A percentile compares a stretch with the other conserved stretches of the same genome.
These are phyloP conservation scores for Paralagenidium karlingii DNA, from an alignment of 352 stramenopile species.

Conservation along the genomic window DNA sequence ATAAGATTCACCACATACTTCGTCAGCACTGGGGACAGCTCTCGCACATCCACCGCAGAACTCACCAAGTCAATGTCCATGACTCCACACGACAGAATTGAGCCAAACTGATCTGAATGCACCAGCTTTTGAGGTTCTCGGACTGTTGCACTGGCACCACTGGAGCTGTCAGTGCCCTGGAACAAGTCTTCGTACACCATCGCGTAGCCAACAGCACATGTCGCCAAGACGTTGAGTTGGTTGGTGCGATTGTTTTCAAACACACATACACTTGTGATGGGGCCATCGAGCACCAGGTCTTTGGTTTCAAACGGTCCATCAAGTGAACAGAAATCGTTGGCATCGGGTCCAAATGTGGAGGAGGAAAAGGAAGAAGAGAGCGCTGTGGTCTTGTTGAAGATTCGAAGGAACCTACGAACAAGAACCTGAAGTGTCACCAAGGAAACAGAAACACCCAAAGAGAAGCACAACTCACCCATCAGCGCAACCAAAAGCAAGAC, in stretches of 20 bases:
- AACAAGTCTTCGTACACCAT: slow-evolving; percentile 43
- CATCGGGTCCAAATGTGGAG: too few relatives aligned
- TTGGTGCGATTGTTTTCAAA: too few relatives aligned
- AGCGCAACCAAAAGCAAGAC: slow-evolving; percentile 45
- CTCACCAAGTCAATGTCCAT: slow-evolving; percentile 56
- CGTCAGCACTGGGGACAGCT: background rate
- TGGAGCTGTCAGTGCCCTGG: slow-evolving; percentile 2
- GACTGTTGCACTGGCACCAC: slow-evolving; percentile 4
- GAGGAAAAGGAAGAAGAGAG: too few relatives aligned
- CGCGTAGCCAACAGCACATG: slow-evolving; percentile 44
- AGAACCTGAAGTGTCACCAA: too few relatives aligned
- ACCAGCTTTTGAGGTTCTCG: slow-evolving; percentile 11
- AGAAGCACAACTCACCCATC: slow-evolving; percentile 24
- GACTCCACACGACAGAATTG: slow-evolving; percentile 32
- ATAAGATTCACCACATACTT: background rate
- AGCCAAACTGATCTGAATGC: slow-evolving; percentile 45
- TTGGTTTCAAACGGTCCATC: slow-evolving; percentile 29
- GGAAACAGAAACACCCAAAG: background rate
- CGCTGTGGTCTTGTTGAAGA: too few relatives aligned
- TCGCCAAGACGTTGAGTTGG: slow-evolving; percentile 45
- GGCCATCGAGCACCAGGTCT: slow-evolving; percentile 40
- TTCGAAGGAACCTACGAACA: slow-evolving; percentile 22
- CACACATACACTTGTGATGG: slow-evolving; percentile 43
- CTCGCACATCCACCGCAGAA: background rate
- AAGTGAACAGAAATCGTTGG: too few relatives aligned